Evolutionary conservation across 768 basidiomycete genomes (phyloP).

Genomic region (Baorangia bicolor): DNA sequence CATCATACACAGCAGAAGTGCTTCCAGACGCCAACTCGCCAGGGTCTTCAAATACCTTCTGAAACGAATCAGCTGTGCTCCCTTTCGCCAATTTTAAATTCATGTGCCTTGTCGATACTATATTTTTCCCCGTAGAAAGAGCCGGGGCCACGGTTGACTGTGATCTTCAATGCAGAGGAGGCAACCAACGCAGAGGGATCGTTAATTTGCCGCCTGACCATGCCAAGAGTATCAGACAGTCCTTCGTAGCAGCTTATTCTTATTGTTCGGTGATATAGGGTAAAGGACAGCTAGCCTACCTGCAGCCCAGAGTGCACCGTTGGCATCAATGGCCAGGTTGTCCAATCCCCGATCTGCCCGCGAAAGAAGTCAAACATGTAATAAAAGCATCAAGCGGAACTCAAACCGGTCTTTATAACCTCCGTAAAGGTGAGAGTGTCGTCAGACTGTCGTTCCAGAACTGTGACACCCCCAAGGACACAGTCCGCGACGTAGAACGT

Average conservation of each 20-base stretch:
- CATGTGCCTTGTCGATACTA: constrained; percentile 52
- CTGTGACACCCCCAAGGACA: constrained; percentile 43
- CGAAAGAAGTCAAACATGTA: constrained; percentile 5
- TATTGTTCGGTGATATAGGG: background rate
- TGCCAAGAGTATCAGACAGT: constrained; percentile 41
- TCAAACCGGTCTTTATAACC: constrained; percentile 50
- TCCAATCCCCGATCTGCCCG: constrained; percentile 51
- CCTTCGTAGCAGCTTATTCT: constrained; percentile 28
- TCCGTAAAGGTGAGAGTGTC: constrained; percentile 56
- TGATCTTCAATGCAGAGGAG: constrained; percentile 50
- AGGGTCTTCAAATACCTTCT: constrained; percentile 66
- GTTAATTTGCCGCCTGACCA: constrained; percentile 38
- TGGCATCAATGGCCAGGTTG: constrained; percentile 57
- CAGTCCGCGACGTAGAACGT: constrained; percentile 60
- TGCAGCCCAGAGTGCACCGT: constrained; percentile 63
- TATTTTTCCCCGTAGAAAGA: constrained; percentile 63
- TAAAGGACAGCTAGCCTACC: constrained; percentile 35
- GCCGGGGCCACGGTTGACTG: constrained; percentile 48
- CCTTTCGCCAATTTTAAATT: background rate
- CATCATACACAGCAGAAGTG: constrained; percentile 59
- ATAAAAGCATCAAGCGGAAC: constrained; percentile 2
- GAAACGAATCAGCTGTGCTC: constrained; percentile 6
- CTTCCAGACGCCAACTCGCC: constrained; percentile 54
- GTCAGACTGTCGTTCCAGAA: constrained; percentile 60
- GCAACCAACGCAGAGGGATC: constrained; percentile 44